Evolutionary conservation across 225 moss, liverwort and hornwort genomes (phyloP).

Genomic region (Straminergon stramineum): DNA sequence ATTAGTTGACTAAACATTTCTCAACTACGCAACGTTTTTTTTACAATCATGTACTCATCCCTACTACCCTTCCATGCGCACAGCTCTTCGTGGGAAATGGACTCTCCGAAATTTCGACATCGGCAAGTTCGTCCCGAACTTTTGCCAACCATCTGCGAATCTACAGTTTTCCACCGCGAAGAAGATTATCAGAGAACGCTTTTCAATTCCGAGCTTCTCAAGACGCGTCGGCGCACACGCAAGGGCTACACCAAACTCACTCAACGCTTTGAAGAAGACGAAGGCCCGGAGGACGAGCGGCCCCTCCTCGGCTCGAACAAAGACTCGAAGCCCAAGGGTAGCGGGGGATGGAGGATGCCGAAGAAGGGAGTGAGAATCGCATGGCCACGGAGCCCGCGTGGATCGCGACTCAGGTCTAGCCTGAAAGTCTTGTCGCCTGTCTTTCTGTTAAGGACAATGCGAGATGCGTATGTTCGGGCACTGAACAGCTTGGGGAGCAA

Average conservation of each 20-base stretch:
- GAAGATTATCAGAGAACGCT: neutral
- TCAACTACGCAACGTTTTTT: too few species aligned
- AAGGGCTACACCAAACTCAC: neutral
- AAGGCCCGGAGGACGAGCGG: neutral
- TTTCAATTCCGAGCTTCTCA: neutral
- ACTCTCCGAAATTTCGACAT: neutral
- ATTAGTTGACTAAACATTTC: neutral
- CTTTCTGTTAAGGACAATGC: neutral
- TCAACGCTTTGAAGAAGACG: neutral
- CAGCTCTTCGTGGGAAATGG: neutral
- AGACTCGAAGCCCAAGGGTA: neutral
- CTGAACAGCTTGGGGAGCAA: neutral
- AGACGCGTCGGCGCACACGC: neutral
- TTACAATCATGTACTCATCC: neutral
- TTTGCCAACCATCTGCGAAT: constrained; percentile 9
- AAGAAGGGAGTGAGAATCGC: neutral
- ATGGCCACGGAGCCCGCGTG: neutral
- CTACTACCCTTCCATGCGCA: neutral
- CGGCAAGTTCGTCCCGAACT: neutral
- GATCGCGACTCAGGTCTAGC: neutral
- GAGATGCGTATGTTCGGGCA: constrained; percentile 9
- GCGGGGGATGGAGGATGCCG: neutral
- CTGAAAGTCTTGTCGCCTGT: constrained; percentile 3
- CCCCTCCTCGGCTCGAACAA: neutral
- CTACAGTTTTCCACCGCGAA: neutral